Evolutionary conservation across 176 grass and related monocot species (phyloP).

Genomic region (Phoenix roebelenii): DNA sequence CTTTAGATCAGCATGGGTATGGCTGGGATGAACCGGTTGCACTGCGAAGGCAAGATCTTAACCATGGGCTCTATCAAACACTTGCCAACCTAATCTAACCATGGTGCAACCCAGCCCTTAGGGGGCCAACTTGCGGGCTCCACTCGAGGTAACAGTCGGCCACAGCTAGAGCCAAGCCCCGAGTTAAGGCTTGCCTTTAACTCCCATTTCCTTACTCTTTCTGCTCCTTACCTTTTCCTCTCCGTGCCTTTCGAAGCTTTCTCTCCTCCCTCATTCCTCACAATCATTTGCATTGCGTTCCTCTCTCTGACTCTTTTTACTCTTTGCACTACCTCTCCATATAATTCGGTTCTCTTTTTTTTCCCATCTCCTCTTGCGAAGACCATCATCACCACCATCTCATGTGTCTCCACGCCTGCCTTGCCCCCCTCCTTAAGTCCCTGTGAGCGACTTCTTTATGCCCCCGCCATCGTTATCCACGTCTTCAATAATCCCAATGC

Average conservation of each 20-base stretch:
- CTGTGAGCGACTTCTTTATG: conserved; percentile 7
- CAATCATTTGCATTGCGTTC: no score
- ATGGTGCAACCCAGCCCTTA: no score
- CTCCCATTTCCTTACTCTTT: neutral
- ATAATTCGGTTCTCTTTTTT: conserved; percentile 5
- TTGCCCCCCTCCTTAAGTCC: neutral
- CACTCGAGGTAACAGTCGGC: no score
- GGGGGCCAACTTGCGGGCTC: no score
- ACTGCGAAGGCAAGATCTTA: no score
- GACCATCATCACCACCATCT: conserved; percentile 10
- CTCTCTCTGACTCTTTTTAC: neutral
- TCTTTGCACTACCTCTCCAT: neutral
- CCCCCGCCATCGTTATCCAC: neutral
- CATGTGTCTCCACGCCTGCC: conserved; percentile 13
- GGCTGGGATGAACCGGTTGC: no score
- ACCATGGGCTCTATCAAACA: no score
- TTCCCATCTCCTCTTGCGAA: neutral
- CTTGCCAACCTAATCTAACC: no score
- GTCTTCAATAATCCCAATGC: neutral
- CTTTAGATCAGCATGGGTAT: no score
- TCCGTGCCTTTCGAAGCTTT: neutral
- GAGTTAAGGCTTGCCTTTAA: neutral
- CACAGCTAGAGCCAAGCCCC: neutral
- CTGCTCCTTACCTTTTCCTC: neutral
- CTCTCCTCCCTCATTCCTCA: no score